A percentile compares a stretch with the other conserved stretches of the same genome.
Conservation (phyloP, 164 flowering plant species). For the Chloranthus sessilifolius region DNA sequence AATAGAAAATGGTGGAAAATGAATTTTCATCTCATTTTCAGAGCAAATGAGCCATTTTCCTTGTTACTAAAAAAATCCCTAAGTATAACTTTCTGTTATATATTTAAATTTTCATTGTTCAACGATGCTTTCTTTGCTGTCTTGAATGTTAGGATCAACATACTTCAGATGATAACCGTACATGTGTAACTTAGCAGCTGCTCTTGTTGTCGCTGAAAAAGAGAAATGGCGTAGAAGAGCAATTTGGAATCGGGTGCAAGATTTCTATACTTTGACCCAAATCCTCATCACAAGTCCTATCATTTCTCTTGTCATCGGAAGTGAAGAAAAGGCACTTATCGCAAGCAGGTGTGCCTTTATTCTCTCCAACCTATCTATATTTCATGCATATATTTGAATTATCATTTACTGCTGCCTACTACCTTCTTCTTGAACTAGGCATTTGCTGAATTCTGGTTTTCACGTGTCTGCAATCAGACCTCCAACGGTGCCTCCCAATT, state of each 20-base stretch:
- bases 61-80: too few relatives aligned
- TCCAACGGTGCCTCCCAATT: slow-evolving; percentile 90
- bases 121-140: too few relatives aligned
- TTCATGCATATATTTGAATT: neutral
- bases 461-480: slow-evolving; percentile 95
- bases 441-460: slow-evolving; percentile 67
- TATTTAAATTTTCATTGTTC: too few relatives aligned
- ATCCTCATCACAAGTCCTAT: slow-evolving; percentile 77
- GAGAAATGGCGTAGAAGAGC: slow-evolving; percentile 83
- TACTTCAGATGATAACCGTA: neutral
- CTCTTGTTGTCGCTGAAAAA: slow-evolving; percentile 65
- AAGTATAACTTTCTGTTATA: too few relatives aligned
- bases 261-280: slow-evolving; percentile 61
- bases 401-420: slow-evolving; percentile 5
- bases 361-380: slow-evolving; percentile 12
- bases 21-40: too few relatives aligned
- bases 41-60: too few relatives aligned
- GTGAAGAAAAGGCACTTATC: slow-evolving; percentile 73
- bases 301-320: slow-evolving; percentile 72
- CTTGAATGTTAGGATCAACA: too few relatives aligned
- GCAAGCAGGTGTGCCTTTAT: slow-evolving; percentile 66
- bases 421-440: slow-evolving; percentile 34
- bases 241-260: slow-evolving; percentile 66
- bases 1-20: too few relatives aligned
- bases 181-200: slow-evolving; percentile 47